Base-by-base conservation (phyloP, 257 asterid species). In the Ajuga chamaepitys region DNA sequence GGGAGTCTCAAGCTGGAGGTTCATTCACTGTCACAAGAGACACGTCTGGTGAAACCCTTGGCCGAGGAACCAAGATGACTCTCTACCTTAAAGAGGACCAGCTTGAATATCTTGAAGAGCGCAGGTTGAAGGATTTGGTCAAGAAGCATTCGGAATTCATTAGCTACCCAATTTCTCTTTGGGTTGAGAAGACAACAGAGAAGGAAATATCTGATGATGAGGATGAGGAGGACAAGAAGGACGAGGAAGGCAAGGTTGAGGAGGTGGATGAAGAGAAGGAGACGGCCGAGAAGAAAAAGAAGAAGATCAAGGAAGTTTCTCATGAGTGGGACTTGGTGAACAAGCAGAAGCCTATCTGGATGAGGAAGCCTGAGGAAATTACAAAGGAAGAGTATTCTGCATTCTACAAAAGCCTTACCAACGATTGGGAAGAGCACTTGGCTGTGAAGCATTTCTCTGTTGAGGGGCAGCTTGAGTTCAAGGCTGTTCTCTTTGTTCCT, bases 131-230 rank as follows among this genome's bases (percentile, higher is more conserved):
- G 65, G 73, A 67, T 42, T 42, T 57, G 45, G 66, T 67, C 1
- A 65, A 65, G 70, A 65, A 65, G 70, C 70, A 65, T 48, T 65
- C 70, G 18, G 70, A 65, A 26, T 67, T 67, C 58, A 67, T 67
- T 21, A 67, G 73, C 17, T 67, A 67, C 35, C 73, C 73, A 9
- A 67, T 67, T 56, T 67, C 73, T n/a, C 73, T 67, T 20, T 67
- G 73, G 73, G 66, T 67, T 2, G 73, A 67, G 73, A 67, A 67
- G 64, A 67, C 73, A 1, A 67, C 66, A 1, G 73, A 67, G 73
- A 67, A 67, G 58, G 73, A 67, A 28, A 67, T 67, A 35, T 67
- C 73, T 16, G 66, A 67, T 8, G 73, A 67, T 13, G 73, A 67
- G 65, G 73, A 56, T 3, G 73, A 67, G 58, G 66, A 67, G 32